A percentile compares a stretch with the other conserved stretches of the same genome.
Evolutionary conservation across 1,284 basidiomycete genomes (phyloP).

Genomic region (Ustilago shanxiensis): DNA sequence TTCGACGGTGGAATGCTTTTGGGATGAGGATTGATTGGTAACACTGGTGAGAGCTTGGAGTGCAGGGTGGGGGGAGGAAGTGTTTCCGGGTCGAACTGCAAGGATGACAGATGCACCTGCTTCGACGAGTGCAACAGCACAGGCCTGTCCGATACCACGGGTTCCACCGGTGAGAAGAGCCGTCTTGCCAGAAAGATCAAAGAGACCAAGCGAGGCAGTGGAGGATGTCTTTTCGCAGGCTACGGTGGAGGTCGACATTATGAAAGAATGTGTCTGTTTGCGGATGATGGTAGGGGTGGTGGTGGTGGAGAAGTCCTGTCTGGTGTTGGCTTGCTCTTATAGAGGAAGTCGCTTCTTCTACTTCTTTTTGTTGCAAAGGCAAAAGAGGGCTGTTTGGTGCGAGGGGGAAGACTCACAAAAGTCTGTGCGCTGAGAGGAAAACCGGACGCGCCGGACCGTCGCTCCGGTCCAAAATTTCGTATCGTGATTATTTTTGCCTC

Average conservation of each 20-base stretch:
- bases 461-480: slow-evolving; percentile 21
- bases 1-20: slow-evolving; percentile 75
- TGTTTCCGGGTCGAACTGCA: slow-evolving; percentile 68
- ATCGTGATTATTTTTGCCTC: too few relatives aligned
- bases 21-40: slow-evolving; percentile 71
- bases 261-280: neutral
- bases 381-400: too few relatives aligned
- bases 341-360: too few relatives aligned
- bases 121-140: slow-evolving; percentile 73
- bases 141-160: slow-evolving; percentile 65
- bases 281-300: neutral
- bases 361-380: too few relatives aligned
- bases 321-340: neutral
- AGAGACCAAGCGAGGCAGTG: slow-evolving; percentile 35
- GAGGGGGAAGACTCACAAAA: neutral
- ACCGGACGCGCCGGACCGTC: slow-evolving; percentile 24
- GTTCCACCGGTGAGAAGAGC: slow-evolving; percentile 58
- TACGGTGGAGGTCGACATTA: slow-evolving; percentile 30
- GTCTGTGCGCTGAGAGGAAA: neutral
- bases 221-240: slow-evolving; percentile 49
- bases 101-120: slow-evolving; percentile 84
- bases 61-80: slow-evolving; percentile 27
- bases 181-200: slow-evolving; percentile 55
- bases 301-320: too few relatives aligned
- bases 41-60: slow-evolving; percentile 20